These are phyloP conservation scores for Fraxinus xanthoxyloides DNA, from an alignment of 305 asterid genomes.

Conservation along the genomic window DNA sequence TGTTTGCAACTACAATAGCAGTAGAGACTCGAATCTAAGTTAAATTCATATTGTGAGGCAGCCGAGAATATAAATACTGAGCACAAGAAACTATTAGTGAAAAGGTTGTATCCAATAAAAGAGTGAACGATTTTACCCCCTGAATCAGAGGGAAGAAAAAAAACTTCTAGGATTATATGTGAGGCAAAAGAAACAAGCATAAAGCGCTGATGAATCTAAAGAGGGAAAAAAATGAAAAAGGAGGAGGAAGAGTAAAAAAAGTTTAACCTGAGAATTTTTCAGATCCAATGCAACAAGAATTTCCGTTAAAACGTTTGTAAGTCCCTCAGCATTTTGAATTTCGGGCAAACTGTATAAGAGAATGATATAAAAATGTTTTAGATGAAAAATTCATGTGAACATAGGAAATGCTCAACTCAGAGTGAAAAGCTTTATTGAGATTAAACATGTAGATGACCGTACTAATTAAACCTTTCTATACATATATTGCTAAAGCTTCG, in stretches of 20 bases:
- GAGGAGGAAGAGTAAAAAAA: neutral
- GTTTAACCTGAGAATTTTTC: slow-evolving; percentile 63
- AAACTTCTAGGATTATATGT: neutral
- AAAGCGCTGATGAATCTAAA: neutral
- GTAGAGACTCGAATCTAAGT: neutral
- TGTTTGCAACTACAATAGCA: neutral
- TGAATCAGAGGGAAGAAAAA: neutral
- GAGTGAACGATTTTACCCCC: neutral
- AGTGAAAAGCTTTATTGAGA: neutral
- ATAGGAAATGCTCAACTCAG: neutral
- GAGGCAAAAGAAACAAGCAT: neutral
- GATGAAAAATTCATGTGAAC: neutral
- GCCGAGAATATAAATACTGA: neutral
- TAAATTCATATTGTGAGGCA: neutral
- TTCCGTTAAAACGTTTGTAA: slow-evolving; percentile 79
- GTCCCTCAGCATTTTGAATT: slow-evolving; percentile 88
- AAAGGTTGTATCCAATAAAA: neutral
- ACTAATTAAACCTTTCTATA: neutral
- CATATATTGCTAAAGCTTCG: neutral
- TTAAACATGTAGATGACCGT: neutral
- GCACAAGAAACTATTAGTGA: neutral
- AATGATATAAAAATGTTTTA: neutral
- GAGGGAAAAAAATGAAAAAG: too few relatives aligned
- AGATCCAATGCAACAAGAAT: slow-evolving; percentile 86
- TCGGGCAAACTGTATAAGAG: slow-evolving; percentile 60